Percentiles rank a stretch among this genome's conserved stretches.
Conservation (phyloP, 176 grass and related monocot genomes). For the Oryza officinalis region DNA sequence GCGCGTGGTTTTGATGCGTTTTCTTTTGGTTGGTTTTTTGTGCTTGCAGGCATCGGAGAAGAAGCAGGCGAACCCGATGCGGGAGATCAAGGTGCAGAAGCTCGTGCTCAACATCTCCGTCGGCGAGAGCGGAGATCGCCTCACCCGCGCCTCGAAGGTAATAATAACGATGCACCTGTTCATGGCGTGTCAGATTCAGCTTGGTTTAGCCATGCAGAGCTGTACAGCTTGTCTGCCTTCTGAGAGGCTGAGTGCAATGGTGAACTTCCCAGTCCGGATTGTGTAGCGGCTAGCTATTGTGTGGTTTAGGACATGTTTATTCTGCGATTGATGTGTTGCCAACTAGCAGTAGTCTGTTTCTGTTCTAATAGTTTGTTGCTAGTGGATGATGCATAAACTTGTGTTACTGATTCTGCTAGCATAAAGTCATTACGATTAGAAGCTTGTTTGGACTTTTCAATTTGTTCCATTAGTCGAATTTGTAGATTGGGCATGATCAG, state of each 20-base stretch:
- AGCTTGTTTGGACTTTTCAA: background rate
- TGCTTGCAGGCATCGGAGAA: conserved; percentile 72
- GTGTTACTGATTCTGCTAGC: background rate
- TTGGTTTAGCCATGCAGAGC: background rate
- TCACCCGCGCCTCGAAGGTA: conserved; percentile 78
- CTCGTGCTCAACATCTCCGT: conserved; percentile 90
- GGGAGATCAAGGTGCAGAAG: conserved; percentile 90
- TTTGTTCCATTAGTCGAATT: too few species aligned
- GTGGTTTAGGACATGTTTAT: background rate
- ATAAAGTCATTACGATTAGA: background rate
- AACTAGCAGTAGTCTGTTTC: background rate
- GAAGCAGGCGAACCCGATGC: conserved; percentile 77
- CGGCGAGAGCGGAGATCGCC: conserved; percentile 88
- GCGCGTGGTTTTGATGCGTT: conserved; percentile 11
- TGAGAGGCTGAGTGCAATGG: background rate
- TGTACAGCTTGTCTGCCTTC: background rate
- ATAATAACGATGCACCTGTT: background rate
- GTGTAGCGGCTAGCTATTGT: background rate
- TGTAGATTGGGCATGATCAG: background rate
- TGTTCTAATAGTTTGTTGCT: background rate
- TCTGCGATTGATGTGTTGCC: background rate
- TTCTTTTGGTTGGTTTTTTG: background rate
- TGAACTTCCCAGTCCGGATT: background rate
- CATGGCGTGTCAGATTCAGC: background rate
- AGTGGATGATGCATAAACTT: background rate